Conservation (phyloP, 2,329 filamentous ascomycete species). For the Fusarium chuoi region DNA sequence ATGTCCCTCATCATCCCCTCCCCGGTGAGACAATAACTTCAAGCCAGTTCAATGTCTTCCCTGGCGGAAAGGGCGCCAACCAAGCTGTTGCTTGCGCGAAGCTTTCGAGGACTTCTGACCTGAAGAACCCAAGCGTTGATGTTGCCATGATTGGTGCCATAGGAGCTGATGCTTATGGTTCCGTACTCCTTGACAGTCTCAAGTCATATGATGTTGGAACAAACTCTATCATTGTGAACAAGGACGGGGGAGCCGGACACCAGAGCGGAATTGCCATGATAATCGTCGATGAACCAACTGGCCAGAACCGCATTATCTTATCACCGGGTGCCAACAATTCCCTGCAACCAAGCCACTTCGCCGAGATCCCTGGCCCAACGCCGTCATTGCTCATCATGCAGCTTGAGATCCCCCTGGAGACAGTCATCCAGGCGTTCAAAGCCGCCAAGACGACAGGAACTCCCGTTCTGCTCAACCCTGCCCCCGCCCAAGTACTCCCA, state of each 20-base stretch:
- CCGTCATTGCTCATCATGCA: conserved; percentile 78
- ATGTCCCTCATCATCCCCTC: conserved; percentile 84
- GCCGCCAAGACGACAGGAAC: conserved; percentile 60
- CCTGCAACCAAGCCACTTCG: conserved; percentile 52
- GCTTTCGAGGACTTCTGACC: conserved; percentile 68
- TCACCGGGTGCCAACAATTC: conserved; percentile 75
- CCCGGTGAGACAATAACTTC: conserved; percentile 90
- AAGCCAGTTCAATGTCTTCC: conserved; percentile 79
- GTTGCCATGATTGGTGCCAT: conserved; percentile 83
- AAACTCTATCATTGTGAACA: conserved; percentile 58
- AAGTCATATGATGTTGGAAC: conserved; percentile 70
- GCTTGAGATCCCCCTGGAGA: conserved; percentile 76
- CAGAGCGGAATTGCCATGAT: conserved; percentile 76
- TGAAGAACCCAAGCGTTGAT: conserved; percentile 49
- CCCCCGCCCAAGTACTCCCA: conserved; percentile 77
- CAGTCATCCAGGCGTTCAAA: conserved; percentile 69
- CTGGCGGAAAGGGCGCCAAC: conserved; percentile 95
- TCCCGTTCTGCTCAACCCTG: conserved; percentile 84
- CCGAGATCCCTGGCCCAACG: conserved; percentile 45
- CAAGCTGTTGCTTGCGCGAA: conserved; percentile 91
- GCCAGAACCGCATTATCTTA: conserved; percentile 82
- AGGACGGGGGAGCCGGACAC: conserved; percentile 55
- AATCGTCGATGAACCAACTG: conserved; percentile 76
- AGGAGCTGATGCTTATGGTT: conserved; percentile 74
- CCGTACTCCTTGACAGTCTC: conserved; percentile 67